Conservation (phyloP, 192 early-diverging fungal genomes). For the Dissophora globulifera region DNA sequence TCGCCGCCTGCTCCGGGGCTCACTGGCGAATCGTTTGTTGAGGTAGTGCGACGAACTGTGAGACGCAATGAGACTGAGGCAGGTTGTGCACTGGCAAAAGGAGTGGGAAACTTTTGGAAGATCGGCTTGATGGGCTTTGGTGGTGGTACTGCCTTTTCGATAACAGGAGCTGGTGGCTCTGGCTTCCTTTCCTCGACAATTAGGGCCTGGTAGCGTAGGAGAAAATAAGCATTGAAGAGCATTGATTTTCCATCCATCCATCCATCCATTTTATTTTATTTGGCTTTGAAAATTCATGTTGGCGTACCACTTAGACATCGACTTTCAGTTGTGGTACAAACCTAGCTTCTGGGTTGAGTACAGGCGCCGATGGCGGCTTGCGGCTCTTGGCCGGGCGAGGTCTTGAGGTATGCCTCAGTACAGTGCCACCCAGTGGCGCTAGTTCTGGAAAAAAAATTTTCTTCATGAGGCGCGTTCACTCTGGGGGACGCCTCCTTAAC, state of each 20-base stretch:
- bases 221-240: no score
- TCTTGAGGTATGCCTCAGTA: constrained; percentile 32
- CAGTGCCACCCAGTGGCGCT: constrained; percentile 35
- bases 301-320: constrained; percentile 50
- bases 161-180: constrained; percentile 16
- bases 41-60: constrained; percentile 25
- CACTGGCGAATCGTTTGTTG: constrained; percentile 7
- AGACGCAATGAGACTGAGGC: constrained; percentile 20
- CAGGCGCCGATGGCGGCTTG: constrained; percentile 36
- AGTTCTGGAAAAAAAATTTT: constrained; percentile 41
- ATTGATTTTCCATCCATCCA: no score
- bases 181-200: constrained; percentile 43
- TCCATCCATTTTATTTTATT: no score
- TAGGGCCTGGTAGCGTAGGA: no score
- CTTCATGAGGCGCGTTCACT: not conserved
- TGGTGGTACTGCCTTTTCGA: constrained; percentile 28
- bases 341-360: constrained; percentile 35
- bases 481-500: no score
- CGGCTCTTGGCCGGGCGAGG: constrained; percentile 49
- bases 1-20: no score
- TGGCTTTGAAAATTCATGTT: not conserved
- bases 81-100: constrained; percentile 43
- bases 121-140: constrained; percentile 56
- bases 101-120: constrained; percentile 53
- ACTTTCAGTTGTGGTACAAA: constrained; percentile 47